phyloP scores from a whole-genome alignment of 306 rosid genomes.

The Acacia acuminata region DNA sequence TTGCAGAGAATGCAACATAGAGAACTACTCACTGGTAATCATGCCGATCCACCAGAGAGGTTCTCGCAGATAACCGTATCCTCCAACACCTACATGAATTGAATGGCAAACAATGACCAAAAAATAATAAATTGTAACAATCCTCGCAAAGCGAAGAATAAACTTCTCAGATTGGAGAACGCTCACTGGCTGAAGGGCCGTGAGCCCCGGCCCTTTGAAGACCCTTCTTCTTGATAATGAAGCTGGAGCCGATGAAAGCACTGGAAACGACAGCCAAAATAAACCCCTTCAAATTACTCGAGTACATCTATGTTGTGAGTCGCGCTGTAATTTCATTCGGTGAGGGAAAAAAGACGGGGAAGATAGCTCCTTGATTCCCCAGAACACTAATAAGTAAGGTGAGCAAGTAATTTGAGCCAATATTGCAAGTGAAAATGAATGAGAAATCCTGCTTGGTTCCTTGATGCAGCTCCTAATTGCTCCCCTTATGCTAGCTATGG shows the following conservation, averaged over 20 bases:
- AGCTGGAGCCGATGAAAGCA: constrained; percentile 87
- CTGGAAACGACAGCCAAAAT: constrained; percentile 72
- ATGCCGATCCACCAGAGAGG: constrained; percentile 97
- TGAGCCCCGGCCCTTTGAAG: constrained; percentile 66
- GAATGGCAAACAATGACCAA: neutral
- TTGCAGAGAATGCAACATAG: neutral
- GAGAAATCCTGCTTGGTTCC: neutral
- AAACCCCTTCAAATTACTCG: constrained; percentile 73
- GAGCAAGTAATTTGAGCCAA: neutral
- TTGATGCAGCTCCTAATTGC: neutral
- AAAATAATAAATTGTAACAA: neutral
- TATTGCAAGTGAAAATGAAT: neutral
- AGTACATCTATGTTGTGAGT: constrained; percentile 45
- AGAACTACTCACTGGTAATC: constrained; percentile 66
- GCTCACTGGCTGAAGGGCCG: constrained; percentile 69
- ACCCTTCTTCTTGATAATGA: constrained; percentile 88
- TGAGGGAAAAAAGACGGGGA: neutral
- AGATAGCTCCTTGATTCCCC: neutral
- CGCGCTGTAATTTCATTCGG: constrained; percentile 7
- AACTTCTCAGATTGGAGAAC: neutral
- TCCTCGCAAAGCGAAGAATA: neutral
- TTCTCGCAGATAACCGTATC: constrained; percentile 78
- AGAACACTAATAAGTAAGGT: neutral
- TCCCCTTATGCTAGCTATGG: neutral
- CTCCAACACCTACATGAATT: constrained; percentile 65